Conservation (phyloP, 1,139 yeast species). For the Yamadazyma siamensis region DNA sequence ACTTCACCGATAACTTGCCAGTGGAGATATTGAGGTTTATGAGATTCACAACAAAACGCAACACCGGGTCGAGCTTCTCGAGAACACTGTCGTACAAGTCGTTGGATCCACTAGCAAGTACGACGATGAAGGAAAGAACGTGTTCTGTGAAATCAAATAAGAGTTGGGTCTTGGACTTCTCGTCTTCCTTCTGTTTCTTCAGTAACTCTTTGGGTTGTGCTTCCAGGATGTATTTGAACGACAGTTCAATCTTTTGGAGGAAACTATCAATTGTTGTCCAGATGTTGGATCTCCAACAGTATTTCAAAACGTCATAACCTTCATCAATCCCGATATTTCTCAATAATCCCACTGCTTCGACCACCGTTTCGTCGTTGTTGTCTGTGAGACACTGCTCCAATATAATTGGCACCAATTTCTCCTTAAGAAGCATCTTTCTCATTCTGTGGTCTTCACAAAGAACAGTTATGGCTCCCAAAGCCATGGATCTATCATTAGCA, state of each 20-base stretch:
- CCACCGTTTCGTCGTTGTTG: constrained; percentile 67
- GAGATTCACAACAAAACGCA: constrained; percentile 42
- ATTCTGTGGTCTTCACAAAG: constrained; percentile 65
- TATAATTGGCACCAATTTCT: constrained; percentile 60
- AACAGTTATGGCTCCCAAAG: constrained; percentile 69
- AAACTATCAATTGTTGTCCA: constrained; percentile 58
- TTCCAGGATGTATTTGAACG: constrained; percentile 43
- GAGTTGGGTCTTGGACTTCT: constrained; percentile 43
- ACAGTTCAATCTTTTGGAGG: constrained; percentile 45
- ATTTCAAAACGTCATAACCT: constrained; percentile 79
- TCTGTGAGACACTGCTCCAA: constrained; percentile 68
- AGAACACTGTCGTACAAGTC: constrained; percentile 55
- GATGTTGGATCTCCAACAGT: constrained; percentile 74
- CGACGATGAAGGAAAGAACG: constrained; percentile 63
- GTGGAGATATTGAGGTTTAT: constrained; percentile 27
- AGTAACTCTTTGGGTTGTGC: constrained; percentile 13
- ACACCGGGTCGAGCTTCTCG: constrained; percentile 35
- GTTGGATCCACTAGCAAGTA: constrained; percentile 63
- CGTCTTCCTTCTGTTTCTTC: constrained; percentile 24
- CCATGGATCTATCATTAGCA: constrained; percentile 75
- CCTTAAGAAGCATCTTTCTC: constrained; percentile 65
- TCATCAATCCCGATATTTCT: constrained; percentile 81
- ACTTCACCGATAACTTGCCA: constrained; percentile 33
- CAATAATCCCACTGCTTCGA: constrained; percentile 76
- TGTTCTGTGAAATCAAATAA: constrained; percentile 73